These are phyloP conservation scores for Coelastrella sp. DNA, from an alignment of 139 green algal species.

Conservation along the genomic window DNA sequence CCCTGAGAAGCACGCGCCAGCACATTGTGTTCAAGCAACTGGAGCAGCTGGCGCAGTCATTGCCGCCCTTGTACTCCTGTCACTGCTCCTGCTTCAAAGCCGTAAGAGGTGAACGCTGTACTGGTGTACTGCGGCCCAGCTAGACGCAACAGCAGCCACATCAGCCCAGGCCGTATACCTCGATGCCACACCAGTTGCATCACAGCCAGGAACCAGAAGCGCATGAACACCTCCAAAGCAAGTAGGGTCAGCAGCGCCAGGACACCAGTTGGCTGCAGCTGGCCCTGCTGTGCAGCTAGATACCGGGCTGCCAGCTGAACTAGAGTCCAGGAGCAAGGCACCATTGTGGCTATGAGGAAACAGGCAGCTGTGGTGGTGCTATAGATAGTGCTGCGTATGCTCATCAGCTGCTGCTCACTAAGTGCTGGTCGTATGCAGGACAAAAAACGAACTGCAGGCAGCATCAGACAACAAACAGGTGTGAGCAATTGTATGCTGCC, in stretches of 20 bases:
- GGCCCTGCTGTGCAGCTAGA: neutral
- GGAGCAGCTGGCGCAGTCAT: neutral
- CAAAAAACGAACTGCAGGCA: constrained; percentile 46
- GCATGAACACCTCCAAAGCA: constrained; percentile 46
- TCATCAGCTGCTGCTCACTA: neutral
- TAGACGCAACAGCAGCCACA: constrained; percentile 29
- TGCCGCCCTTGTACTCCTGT: neutral
- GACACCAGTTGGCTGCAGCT: neutral
- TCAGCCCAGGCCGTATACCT: constrained; percentile 5
- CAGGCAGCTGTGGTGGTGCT: constrained; percentile 39
- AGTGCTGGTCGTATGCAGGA: constrained; percentile 33
- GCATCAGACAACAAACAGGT: neutral
- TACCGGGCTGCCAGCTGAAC: constrained; percentile 40
- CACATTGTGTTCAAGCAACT: too few species aligned
- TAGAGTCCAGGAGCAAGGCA: constrained; percentile 39
- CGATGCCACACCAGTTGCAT: constrained; percentile 7
- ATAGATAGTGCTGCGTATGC: constrained; percentile 21
- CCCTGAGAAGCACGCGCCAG: too few species aligned
- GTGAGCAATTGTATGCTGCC: neutral
- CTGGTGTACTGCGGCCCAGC: neutral
- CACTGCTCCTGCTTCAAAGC: constrained; percentile 11
- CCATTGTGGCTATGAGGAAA: constrained; percentile 37
- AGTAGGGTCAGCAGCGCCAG: constrained; percentile 30
- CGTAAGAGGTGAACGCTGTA: neutral
- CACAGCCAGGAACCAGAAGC: constrained; percentile 43